Base-by-base conservation (phyloP, 1,284 basidiomycete genomes). In the Agroathelia rolfsii region DNA sequence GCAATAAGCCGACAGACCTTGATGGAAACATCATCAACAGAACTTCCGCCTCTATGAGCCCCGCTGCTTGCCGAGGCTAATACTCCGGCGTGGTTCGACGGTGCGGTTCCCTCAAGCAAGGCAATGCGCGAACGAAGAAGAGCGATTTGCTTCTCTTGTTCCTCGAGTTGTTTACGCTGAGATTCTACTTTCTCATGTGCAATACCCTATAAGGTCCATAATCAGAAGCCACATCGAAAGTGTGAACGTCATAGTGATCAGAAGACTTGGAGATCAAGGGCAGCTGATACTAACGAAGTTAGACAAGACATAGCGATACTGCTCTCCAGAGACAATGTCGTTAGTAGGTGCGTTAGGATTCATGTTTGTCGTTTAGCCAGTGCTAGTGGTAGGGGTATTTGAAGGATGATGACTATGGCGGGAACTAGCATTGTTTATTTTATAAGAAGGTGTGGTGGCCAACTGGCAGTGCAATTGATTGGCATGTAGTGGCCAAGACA, bases 181-280 rank as follows among this genome's bases (percentile, higher is more conserved):
- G 81, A 72, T 47, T 87, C 84, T 42, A 87, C 84, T 52, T 82
- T 83, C 53, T 86, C 76, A 59, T 87, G 84, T 13, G 84, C 84
- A 51, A 87, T 78, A 36, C 81, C 70, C 81, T 85, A 51, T 14
- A 30, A 28, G 28, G 29, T 17, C 12, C 7, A 30, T 12, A 13
- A 8, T 5, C 14, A 30, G 14, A 9, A 30, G 29, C 13, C 29
- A 30, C 14, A 9, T 28, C 10, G 25, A 25, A 14, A 5, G 24
- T 6, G 17, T n/a, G n/a, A n/a, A n/a, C n/a, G n/a, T n/a, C n/a
- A n/a, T n/a, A n/a, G n/a, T 32, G 20, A 17, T 22, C 6, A 17
- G 12, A 10, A 29, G 3, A 17, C 27, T 18, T 30, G 24, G 27
- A 28, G 7, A 27, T 30, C 14, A 27, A 13, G 21, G 21, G 28